Conservation (phyloP, 176 grass and related monocot species). For the Bolboschoenus planiculmis region DNA sequence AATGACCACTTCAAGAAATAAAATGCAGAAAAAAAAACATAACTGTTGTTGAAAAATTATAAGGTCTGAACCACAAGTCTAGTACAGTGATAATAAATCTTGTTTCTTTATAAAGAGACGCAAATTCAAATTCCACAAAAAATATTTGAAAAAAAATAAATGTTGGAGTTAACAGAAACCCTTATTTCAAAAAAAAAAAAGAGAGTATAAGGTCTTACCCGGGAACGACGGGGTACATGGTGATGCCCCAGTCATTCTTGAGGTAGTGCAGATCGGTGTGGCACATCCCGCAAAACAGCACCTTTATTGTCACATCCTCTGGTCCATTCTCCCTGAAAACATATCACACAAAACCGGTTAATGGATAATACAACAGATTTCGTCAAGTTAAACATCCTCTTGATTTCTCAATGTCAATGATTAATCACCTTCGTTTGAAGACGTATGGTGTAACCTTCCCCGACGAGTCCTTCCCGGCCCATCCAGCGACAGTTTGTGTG, state of each 20-base stretch:
- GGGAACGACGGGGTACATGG: conserved; percentile 62
- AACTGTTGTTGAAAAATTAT: background rate
- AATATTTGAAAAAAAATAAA: too few species aligned
- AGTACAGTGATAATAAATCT: too few species aligned
- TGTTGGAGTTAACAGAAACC: too few species aligned
- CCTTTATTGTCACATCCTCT: conserved; percentile 76
- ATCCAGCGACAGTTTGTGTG: conserved; percentile 53
- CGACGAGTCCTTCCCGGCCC: conserved; percentile 57
- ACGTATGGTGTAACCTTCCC: conserved; percentile 47
- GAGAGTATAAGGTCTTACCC: conserved; percentile 28
- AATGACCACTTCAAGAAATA: background rate
- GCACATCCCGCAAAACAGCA: conserved; percentile 83
- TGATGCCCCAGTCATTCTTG: conserved; percentile 83
- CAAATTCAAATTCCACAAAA: too few species aligned
- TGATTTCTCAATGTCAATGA: background rate
- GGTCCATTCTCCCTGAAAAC: conserved; percentile 44
- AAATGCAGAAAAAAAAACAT: background rate
- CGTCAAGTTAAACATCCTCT: background rate
- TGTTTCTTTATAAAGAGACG: too few species aligned
- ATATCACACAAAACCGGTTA: background rate
- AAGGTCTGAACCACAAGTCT: conserved; percentile 35
- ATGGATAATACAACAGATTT: background rate
- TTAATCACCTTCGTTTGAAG: conserved; percentile 64
- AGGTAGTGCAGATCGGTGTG: conserved; percentile 77
- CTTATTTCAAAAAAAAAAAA: too few species aligned